phyloP scores from a whole-genome alignment of 352 stramenopile genomes.

The Globisporangium abappressorium region DNA sequence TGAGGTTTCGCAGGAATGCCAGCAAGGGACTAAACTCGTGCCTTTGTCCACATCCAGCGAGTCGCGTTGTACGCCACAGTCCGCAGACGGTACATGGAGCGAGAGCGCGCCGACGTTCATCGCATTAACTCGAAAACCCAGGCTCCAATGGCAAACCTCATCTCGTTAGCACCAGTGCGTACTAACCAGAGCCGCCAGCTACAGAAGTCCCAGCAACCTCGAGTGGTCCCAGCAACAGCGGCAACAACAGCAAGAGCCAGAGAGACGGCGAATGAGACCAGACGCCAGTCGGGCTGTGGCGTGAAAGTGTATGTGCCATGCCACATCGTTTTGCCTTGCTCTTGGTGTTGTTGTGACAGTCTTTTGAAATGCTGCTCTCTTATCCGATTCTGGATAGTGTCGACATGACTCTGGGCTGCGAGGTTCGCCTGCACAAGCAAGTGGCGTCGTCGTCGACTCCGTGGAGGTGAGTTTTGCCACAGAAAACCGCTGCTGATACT shows the following conservation, averaged over 20 bases:
- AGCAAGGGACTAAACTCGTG: background rate
- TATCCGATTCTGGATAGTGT: slow-evolving; percentile 23
- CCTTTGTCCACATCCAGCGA: slow-evolving; percentile 25
- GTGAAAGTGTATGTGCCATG: slow-evolving; percentile 21
- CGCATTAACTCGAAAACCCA: slow-evolving; percentile 4
- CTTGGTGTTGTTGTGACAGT: background rate
- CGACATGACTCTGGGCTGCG: slow-evolving; percentile 36
- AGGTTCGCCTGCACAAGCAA: slow-evolving; percentile 37
- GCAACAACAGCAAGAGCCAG: background rate
- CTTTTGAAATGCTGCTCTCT: slow-evolving; percentile 2
- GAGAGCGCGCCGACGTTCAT: slow-evolving; percentile 32
- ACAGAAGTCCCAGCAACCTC: background rate
- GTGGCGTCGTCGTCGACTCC: slow-evolving; percentile 36
- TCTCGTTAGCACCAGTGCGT: slow-evolving; percentile 6
- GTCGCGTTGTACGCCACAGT: slow-evolving; percentile 47
- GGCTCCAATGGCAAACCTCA: background rate
- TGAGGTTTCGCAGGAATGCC: too few species aligned
- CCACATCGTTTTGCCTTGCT: background rate
- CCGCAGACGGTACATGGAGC: slow-evolving; percentile 58
- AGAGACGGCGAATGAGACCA: background rate
- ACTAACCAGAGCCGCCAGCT: background rate
- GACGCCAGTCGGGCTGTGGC: slow-evolving; percentile 13
- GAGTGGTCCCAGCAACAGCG: background rate
- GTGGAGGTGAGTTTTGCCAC: slow-evolving; percentile 36
- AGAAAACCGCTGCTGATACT: background rate